These are phyloP conservation scores for Thermochaetoides thermophila DNA, from an alignment of 495 filamentous ascomycete species.

Conservation along the genomic window DNA sequence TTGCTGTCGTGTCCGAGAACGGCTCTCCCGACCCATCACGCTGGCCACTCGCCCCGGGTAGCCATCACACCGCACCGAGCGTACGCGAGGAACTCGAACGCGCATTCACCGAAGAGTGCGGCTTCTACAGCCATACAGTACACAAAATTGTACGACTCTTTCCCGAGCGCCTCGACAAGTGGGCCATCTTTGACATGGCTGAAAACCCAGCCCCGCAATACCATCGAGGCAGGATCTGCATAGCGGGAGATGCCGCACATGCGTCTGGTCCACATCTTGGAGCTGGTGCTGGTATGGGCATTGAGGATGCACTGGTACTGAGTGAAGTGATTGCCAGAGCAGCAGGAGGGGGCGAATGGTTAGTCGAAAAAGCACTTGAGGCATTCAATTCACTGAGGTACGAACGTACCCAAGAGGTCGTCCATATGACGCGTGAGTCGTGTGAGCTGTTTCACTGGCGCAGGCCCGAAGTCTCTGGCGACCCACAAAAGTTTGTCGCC, in stretches of 20 bases:
- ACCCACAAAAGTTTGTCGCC: slow-evolving; percentile 18
- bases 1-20: slow-evolving; percentile 25
- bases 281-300: slow-evolving; percentile 38
- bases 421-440: slow-evolving; percentile 20
- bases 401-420: slow-evolving; percentile 24
- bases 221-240: slow-evolving; percentile 21
- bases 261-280: slow-evolving; percentile 35
- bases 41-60: slow-evolving; percentile 8
- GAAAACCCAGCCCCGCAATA: slow-evolving; percentile 30
- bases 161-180: slow-evolving; percentile 33
- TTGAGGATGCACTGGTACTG: slow-evolving; percentile 38
- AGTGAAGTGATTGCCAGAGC: slow-evolving; percentile 13
- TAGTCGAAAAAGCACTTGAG: slow-evolving; percentile 20
- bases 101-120: slow-evolving; percentile 26
- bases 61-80: slow-evolving; percentile 18
- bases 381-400: slow-evolving; percentile 25
- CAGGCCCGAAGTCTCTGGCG: slow-evolving; percentile 11
- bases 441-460: slow-evolving; percentile 29
- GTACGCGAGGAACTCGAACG: slow-evolving; percentile 16
- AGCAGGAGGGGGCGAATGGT: slow-evolving; percentile 1
- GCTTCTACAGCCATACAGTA: too few relatives aligned
- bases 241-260: slow-evolving; percentile 35
- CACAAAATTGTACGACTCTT: slow-evolving; percentile 27
- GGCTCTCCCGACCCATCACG: too few relatives aligned
- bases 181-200: slow-evolving; percentile 40